These are phyloP conservation scores for Kodamaea sagamina DNA, from an alignment of 805 yeast species.

Conservation along the genomic window DNA sequence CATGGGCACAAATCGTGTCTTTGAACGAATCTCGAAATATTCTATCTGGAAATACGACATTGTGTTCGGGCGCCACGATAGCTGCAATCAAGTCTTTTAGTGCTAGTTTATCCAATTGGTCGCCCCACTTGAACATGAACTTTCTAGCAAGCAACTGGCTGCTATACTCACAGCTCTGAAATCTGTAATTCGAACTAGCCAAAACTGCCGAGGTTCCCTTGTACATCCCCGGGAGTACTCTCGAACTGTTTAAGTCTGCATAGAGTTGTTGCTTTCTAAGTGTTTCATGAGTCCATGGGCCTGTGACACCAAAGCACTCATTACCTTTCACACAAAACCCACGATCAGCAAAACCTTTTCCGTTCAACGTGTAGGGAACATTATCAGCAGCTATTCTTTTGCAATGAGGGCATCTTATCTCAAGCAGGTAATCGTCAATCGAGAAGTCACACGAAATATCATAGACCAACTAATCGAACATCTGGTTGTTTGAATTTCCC, in stretches of 20 bases:
- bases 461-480: not conserved
- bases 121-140: too few species aligned
- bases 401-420: constrained; percentile 19
- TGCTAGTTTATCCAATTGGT: not conserved
- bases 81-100: too few species aligned
- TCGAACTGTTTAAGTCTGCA: constrained; percentile 12
- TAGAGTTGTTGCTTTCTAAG: constrained; percentile 23
- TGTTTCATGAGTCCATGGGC: constrained; percentile 21
- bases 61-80: too few species aligned
- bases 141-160: not conserved
- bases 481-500: not conserved
- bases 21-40: too few species aligned
- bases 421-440: constrained; percentile 8
- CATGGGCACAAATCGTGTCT: not conserved
- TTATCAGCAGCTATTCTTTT: constrained; percentile 10
- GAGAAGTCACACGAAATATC: constrained; percentile 1
- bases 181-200: not conserved
- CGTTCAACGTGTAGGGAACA: constrained; percentile 15
- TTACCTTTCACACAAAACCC: constrained; percentile 7
- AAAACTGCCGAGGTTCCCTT: constrained; percentile 12
- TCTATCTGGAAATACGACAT: too few species aligned
- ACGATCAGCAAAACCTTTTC: constrained; percentile 19
- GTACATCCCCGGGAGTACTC: constrained; percentile 12
- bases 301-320: too few species aligned
- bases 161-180: not conserved